Conservation (phyloP, 2,329 filamentous ascomycete species). For the Verticillium nonalfalfae region DNA sequence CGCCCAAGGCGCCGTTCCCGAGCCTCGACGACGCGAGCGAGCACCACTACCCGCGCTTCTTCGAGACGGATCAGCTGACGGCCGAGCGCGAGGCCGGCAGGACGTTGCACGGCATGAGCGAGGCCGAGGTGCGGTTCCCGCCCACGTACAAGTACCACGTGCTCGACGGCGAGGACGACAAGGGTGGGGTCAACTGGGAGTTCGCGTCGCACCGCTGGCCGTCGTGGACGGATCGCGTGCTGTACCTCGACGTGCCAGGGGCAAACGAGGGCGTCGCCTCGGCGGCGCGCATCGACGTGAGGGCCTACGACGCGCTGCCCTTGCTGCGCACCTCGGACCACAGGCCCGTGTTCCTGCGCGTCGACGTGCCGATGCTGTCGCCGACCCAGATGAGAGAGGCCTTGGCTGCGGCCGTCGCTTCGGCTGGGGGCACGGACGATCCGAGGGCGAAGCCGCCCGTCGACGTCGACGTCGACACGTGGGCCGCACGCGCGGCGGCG, state of each 20-base stretch:
- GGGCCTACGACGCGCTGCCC: slow-evolving; percentile 69
- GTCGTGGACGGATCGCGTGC: slow-evolving; percentile 86
- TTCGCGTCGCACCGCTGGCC: slow-evolving; percentile 84
- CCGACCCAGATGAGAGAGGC: slow-evolving; percentile 30
- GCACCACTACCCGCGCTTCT: slow-evolving; percentile 59
- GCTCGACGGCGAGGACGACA: slow-evolving; percentile 22
- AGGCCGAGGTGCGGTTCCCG: slow-evolving; percentile 71
- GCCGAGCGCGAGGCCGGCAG: slow-evolving; percentile 62
- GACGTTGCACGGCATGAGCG: slow-evolving; percentile 71
- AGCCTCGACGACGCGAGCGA: slow-evolving; percentile 48
- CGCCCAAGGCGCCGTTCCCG: slow-evolving; percentile 55
- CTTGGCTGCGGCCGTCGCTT: slow-evolving; percentile 2
- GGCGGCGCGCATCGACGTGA: slow-evolving; percentile 48
- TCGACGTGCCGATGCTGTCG: slow-evolving; percentile 55
- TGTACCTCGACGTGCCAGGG: slow-evolving; percentile 61
- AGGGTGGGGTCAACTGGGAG: slow-evolving; percentile 48
- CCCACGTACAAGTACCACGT: slow-evolving; percentile 88
- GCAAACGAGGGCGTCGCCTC: slow-evolving; percentile 8
- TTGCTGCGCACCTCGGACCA: slow-evolving; percentile 83
- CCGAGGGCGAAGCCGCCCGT: slow-evolving; percentile 40
- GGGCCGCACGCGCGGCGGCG: slow-evolving; percentile 42
- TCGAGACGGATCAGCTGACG: slow-evolving; percentile 72
- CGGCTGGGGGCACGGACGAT: slow-evolving; percentile 17
- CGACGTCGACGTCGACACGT: slow-evolving; percentile 47
- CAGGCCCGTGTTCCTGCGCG: slow-evolving; percentile 69